phyloP scores from a whole-genome alignment of 2,329 filamentous ascomycete genomes.

The Trichoderma lentiforme region DNA sequence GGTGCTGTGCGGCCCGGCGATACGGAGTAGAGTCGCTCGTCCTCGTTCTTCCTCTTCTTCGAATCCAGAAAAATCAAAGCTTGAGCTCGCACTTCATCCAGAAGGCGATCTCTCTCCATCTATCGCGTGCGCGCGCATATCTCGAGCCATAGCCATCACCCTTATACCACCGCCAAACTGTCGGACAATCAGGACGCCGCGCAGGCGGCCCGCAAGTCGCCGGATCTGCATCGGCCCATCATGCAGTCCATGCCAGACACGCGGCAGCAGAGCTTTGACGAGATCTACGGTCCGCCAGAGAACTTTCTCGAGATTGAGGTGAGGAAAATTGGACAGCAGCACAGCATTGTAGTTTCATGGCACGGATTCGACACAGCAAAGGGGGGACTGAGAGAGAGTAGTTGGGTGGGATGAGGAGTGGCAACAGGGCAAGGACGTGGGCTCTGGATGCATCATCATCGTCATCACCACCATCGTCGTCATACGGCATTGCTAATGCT shows the following conservation, averaged over 20 bases:
- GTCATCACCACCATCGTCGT: background rate
- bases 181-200: conserved; percentile 38
- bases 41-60: background rate
- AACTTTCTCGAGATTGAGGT: conserved; percentile 99
- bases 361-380: background rate
- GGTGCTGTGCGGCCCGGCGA: background rate
- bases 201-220: conserved; percentile 33
- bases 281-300: conserved; percentile 97
- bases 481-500: background rate
- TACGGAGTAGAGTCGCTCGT: background rate
- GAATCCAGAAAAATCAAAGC: background rate
- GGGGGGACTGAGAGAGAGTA: background rate
- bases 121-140: background rate
- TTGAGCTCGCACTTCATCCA: background rate
- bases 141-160: background rate
- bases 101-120: background rate
- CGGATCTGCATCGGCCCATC: conserved; percentile 47
- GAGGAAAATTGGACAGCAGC: conserved; percentile 12
- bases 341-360: background rate
- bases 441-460: background rate
- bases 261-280: conserved; percentile 92
- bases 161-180: conserved; percentile 40
- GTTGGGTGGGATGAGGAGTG: background rate
- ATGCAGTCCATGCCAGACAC: conserved; percentile 68
- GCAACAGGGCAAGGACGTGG: background rate